Percentiles rank a stretch among this genome's conserved stretches.
phyloP scores from a whole-genome alignment of 305 asterid species.

The Lippia alba region DNA sequence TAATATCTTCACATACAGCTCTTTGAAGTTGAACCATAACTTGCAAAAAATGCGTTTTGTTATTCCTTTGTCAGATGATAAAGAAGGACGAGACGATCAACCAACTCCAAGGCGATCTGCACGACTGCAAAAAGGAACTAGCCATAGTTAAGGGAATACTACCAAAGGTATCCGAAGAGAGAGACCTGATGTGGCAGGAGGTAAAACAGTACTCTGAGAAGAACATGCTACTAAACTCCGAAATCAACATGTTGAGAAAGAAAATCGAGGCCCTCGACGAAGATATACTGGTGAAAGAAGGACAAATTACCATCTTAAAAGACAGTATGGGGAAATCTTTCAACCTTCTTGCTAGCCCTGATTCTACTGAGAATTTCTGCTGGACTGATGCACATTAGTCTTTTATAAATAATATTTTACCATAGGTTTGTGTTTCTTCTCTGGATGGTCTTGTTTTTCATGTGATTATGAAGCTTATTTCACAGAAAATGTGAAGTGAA shows the following conservation, averaged over 20 bases:
- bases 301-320: conserved; percentile 88
- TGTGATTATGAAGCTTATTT: conserved; percentile 43
- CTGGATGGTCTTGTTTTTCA: conserved; percentile 1
- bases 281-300: conserved; percentile 89
- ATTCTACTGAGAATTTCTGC: conserved; percentile 52
- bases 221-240: conserved; percentile 75
- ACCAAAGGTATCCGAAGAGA: conserved; percentile 87
- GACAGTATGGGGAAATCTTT: conserved; percentile 78
- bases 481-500: conserved; percentile 32
- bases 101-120: conserved; percentile 76
- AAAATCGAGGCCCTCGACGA: conserved; percentile 88
- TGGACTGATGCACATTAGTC: conserved; percentile 43
- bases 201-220: conserved; percentile 77
- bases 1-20: no score
- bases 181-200: conserved; percentile 92
- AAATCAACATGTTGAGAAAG: conserved; percentile 69
- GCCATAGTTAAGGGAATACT: conserved; percentile 70
- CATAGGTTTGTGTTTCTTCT: not conserved
- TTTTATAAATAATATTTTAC: not conserved
- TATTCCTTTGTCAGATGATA: conserved; percentile 54
- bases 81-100: conserved; percentile 78
- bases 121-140: conserved; percentile 79
- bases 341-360: conserved; percentile 81
- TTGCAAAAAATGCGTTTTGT: no score
- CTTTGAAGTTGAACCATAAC: no score